phyloP scores from a whole-genome alignment of 139 green algal species.

The Nannochloris sp. region DNA sequence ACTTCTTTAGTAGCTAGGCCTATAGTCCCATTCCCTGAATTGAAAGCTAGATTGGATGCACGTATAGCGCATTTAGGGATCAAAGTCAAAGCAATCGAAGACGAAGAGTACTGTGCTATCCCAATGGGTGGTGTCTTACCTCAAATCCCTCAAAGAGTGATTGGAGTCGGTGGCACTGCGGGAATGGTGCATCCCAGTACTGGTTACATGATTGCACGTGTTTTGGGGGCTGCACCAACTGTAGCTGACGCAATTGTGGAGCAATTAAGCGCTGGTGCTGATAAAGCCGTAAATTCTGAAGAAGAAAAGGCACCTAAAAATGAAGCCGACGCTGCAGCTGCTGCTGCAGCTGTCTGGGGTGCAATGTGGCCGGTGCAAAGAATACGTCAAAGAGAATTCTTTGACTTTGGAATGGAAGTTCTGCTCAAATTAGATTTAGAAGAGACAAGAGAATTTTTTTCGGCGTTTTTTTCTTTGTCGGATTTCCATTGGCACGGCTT shows the following conservation, averaged over 20 bases:
- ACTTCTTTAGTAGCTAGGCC: slow-evolving; percentile 90
- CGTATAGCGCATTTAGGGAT: slow-evolving; percentile 72
- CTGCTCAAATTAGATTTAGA: slow-evolving; percentile 74
- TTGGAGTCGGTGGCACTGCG: slow-evolving; percentile 92
- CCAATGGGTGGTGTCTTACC: slow-evolving; percentile 97
- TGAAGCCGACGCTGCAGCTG: slow-evolving; percentile 42
- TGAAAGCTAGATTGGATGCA: slow-evolving; percentile 79
- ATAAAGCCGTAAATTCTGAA: slow-evolving; percentile 40
- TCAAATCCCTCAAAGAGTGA: slow-evolving; percentile 80
- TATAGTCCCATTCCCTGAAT: slow-evolving; percentile 78
- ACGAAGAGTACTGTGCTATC: slow-evolving; percentile 98
- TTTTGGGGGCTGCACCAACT: slow-evolving; percentile 72
- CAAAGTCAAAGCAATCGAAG: slow-evolving; percentile 74
- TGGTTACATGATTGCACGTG: slow-evolving; percentile 90
- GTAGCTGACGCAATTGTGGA: slow-evolving; percentile 79
- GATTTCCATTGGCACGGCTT: slow-evolving; percentile 94
- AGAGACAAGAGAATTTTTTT: slow-evolving; percentile 90
- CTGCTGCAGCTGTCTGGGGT: slow-evolving; percentile 70
- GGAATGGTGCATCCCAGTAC: slow-evolving; percentile 94
- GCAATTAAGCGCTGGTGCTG: slow-evolving; percentile 37
- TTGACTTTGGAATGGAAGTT: slow-evolving; percentile 94
- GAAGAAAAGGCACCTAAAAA: slow-evolving; percentile 8
- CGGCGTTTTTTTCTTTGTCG: slow-evolving; percentile 89
- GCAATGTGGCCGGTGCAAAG: slow-evolving; percentile 81
- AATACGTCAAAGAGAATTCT: slow-evolving; percentile 88